A percentile compares a stretch with the other conserved stretches of the same genome.
Conservation (phyloP, 2,329 filamentous ascomycete species). For the Pseudogymnoascus sp. region DNA sequence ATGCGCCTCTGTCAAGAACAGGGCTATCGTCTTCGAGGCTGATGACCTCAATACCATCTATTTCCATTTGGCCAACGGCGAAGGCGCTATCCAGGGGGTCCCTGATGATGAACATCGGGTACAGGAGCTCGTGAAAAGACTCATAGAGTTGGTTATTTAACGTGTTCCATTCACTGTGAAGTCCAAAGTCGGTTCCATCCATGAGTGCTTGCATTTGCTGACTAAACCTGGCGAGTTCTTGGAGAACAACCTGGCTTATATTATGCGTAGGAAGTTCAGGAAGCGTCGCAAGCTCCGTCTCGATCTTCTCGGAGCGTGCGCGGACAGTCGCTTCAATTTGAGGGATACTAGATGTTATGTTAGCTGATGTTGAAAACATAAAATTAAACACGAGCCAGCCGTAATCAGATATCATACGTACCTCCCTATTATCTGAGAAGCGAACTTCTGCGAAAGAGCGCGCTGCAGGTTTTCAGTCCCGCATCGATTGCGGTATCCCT, state of each 20-base stretch:
- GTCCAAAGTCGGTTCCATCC: constrained; percentile 44
- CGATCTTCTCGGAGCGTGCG: constrained; percentile 43
- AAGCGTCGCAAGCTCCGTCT: constrained; percentile 47
- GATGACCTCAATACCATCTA: constrained; percentile 4
- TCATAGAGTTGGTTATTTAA: constrained; percentile 30
- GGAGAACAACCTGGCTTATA: constrained; percentile 57
- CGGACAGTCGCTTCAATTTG: constrained; percentile 29
- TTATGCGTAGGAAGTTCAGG: constrained; percentile 61
- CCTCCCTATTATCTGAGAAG: constrained; percentile 36
- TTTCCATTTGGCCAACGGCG: not conserved
- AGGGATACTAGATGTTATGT: constrained; percentile 30
- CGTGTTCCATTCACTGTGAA: constrained; percentile 31
- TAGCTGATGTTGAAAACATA: not conserved
- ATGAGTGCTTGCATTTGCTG: constrained; percentile 46
- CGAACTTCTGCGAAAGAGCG: constrained; percentile 41
- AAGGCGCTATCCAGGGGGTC: too few species aligned
- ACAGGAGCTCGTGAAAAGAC: constrained; percentile 27
- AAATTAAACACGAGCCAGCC: not conserved
- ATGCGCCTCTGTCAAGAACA: not conserved
- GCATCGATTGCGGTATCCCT: constrained; percentile 36
- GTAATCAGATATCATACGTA: constrained; percentile 13
- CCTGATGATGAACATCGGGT: constrained; percentile 23
- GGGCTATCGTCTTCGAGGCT: constrained; percentile 14
- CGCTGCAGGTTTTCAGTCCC: constrained; percentile 45
- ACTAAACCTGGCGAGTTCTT: constrained; percentile 52